These are phyloP conservation scores for Strobilomyces echinocephalus DNA, from an alignment of 768 basidiomycete genomes.

Conservation along the genomic window DNA sequence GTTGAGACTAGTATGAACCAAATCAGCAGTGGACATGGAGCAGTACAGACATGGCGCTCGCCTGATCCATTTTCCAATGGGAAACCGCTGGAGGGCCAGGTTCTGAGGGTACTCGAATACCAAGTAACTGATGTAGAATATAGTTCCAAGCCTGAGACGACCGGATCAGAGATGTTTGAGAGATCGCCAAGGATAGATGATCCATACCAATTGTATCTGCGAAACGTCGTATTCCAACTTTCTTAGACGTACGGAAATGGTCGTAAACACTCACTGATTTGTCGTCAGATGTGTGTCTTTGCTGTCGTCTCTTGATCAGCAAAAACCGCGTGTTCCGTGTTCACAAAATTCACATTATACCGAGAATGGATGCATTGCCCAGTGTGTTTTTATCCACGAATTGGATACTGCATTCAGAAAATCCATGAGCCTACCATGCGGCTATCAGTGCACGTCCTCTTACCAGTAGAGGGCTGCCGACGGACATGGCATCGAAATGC, in stretches of 20 bases:
- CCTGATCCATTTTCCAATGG: conserved; percentile 82
- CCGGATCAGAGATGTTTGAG: too few species aligned
- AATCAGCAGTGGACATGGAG: background rate
- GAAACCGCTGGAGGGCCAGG: conserved; percentile 63
- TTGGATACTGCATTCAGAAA: conserved; percentile 46
- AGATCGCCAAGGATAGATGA: too few species aligned
- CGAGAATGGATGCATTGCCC: conserved; percentile 63
- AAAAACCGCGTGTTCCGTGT: background rate
- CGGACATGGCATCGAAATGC: background rate
- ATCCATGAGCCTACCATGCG: background rate
- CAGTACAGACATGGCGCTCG: conserved; percentile 17
- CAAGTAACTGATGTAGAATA: too few species aligned
- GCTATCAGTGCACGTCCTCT: background rate
- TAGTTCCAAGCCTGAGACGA: too few species aligned
- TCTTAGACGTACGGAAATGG: too few species aligned
- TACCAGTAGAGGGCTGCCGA: conserved; percentile 53
- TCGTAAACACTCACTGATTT: too few species aligned
- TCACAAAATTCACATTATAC: conserved; percentile 45
- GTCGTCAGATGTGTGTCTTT: too few species aligned
- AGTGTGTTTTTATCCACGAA: conserved; percentile 77
- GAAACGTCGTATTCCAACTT: too few species aligned
- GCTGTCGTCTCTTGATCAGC: conserved; percentile 30
- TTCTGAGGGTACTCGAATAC: too few species aligned
- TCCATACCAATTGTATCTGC: too few species aligned
- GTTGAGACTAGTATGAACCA: conserved; percentile 46